phyloP scores from a whole-genome alignment of 225 moss, liverwort and hornwort genomes.

The Bryum argenteum region DNA sequence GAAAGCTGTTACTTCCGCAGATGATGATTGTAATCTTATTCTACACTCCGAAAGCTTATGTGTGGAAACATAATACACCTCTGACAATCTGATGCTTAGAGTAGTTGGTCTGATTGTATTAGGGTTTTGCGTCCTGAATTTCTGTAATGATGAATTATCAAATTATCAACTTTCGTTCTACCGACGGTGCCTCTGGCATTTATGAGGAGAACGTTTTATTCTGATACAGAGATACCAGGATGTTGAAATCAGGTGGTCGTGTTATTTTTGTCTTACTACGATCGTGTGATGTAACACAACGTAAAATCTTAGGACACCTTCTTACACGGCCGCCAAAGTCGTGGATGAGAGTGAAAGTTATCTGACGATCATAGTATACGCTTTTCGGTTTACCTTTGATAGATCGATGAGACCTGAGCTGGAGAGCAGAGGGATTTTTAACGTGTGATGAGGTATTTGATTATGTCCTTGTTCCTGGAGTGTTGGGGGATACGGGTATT shows the following conservation, averaged over 20 bases:
- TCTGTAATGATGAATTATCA: constrained; percentile 28
- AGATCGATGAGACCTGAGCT: constrained; percentile 48
- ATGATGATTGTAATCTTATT: constrained; percentile 60
- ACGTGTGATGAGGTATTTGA: too few relatives aligned
- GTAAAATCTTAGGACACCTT: constrained; percentile 53
- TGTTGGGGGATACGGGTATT: too few relatives aligned
- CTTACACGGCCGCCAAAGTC: constrained; percentile 26
- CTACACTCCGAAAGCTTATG: constrained; percentile 39
- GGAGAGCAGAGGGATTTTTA: too few relatives aligned
- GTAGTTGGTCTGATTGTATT: too few relatives aligned
- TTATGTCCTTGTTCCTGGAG: too few relatives aligned
- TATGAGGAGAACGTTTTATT: constrained; percentile 33
- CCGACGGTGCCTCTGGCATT: constrained; percentile 39
- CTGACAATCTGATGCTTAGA: constrained; percentile 53
- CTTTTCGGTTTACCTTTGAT: constrained; percentile 44
- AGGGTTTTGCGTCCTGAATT: too few relatives aligned
- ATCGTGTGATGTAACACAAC: constrained; percentile 39
- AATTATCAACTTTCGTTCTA: constrained; percentile 32
- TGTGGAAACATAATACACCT: constrained; percentile 47
- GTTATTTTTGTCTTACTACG: not conserved
- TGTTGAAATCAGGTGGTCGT: too few relatives aligned
- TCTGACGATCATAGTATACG: constrained; percentile 33
- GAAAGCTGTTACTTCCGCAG: constrained; percentile 4
- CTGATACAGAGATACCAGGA: too few relatives aligned
- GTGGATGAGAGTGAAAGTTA: constrained; percentile 51